Percentiles rank a stretch among this genome's conserved stretches.
phyloP scores from a whole-genome alignment of 768 basidiomycete genomes.

The Rhodosporidiobolus sp. region DNA sequence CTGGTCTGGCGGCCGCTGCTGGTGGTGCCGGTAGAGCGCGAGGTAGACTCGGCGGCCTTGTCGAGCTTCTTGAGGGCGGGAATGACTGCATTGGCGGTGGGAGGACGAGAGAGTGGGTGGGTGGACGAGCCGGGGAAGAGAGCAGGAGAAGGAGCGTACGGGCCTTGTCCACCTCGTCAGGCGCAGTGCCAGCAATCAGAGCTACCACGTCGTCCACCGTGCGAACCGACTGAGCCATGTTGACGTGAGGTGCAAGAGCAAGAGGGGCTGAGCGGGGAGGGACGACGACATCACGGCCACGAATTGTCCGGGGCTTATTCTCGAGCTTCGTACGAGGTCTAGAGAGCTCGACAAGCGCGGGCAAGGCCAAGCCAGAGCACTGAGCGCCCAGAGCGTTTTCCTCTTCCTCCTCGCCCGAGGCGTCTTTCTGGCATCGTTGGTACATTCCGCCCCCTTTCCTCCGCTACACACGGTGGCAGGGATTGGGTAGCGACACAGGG shows the following conservation, averaged over 20 bases:
- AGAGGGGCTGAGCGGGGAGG: not conserved
- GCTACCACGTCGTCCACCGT: not conserved
- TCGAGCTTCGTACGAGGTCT: too few species aligned
- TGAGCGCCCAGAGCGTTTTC: too few species aligned
- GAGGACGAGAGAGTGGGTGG: not conserved
- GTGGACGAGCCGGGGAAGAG: not conserved
- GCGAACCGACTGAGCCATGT: not conserved
- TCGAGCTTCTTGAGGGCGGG: slow-evolving; percentile 39
- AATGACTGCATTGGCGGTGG: slow-evolving; percentile 13
- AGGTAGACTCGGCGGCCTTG: slow-evolving; percentile 53
- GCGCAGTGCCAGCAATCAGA: not conserved
- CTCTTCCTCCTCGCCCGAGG: not conserved
- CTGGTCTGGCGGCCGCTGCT: slow-evolving; percentile 9
- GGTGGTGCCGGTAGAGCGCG: not conserved
- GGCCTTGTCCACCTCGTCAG: not conserved
- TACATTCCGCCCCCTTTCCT: not conserved
- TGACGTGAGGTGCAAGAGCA: not conserved
- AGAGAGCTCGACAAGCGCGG: too few species aligned
- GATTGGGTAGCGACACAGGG: not conserved
- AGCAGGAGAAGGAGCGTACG: not conserved
- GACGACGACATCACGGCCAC: too few species aligned
- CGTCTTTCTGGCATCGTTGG: not conserved
- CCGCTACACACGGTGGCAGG: not conserved
- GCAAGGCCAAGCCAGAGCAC: too few species aligned
- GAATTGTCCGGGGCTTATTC: too few species aligned